A percentile compares a stretch with the other conserved stretches of the same genome.
Evolutionary conservation across 108 stramenopile genomes (phyloP).

Genomic region (Cyclotella choctawhatcheeana): DNA sequence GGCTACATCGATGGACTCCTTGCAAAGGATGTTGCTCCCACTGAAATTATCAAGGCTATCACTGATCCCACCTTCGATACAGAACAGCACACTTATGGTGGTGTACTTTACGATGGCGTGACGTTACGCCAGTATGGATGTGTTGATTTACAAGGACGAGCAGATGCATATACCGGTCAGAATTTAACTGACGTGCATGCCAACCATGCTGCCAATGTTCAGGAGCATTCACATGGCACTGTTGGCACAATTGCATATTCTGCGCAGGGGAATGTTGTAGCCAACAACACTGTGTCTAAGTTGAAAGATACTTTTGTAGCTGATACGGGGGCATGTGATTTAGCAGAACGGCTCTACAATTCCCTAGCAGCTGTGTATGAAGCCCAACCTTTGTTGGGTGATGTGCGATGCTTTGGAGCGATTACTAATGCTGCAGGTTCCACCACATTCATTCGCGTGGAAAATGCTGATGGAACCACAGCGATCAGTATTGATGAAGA

Average conservation of each 20-base stretch:
- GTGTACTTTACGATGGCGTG: neutral
- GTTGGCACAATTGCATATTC: slow-evolving; percentile 23
- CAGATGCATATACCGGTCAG: slow-evolving; percentile 19
- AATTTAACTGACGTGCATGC: neutral
- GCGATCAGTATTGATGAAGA: slow-evolving; percentile 12
- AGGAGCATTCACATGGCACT: slow-evolving; percentile 13
- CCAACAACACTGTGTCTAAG: slow-evolving; percentile 6
- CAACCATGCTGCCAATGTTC: neutral
- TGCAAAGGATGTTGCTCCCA: slow-evolving; percentile 4
- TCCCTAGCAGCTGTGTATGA: slow-evolving; percentile 22
- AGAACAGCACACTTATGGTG: neutral
- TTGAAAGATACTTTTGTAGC: slow-evolving; percentile 1
- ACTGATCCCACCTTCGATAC: slow-evolving; percentile 14
- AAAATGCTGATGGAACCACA: slow-evolving; percentile 7
- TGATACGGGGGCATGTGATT: slow-evolving; percentile 20
- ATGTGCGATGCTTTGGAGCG: slow-evolving; percentile 19
- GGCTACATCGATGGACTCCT: neutral
- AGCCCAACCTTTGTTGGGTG: slow-evolving; percentile 11
- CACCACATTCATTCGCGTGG: slow-evolving; percentile 24
- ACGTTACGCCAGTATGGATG: slow-evolving; percentile 22
- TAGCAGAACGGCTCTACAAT: slow-evolving; percentile 14
- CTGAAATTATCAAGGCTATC: slow-evolving; percentile 13
- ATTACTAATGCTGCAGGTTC: slow-evolving; percentile 14
- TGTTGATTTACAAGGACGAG: slow-evolving; percentile 14
- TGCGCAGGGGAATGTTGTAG: slow-evolving; percentile 24